Evolutionary conservation across 2,329 filamentous ascomycete genomes (phyloP).

Genomic region (Arthrobotrys sinensis): DNA sequence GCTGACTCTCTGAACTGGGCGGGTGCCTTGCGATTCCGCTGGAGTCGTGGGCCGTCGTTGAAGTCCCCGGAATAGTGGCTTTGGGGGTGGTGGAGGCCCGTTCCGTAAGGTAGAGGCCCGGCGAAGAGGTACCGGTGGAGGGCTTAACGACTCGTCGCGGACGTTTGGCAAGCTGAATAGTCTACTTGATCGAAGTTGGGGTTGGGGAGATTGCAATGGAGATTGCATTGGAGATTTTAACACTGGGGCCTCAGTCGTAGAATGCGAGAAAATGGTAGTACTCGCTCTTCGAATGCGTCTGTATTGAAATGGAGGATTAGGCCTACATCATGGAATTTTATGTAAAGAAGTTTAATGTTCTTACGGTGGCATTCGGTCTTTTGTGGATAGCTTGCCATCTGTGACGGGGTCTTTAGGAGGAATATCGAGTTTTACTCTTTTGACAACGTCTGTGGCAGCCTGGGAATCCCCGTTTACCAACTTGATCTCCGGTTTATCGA

Average conservation of each 20-base stretch:
- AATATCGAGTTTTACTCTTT: constrained; percentile 52
- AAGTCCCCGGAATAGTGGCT: constrained; percentile 49
- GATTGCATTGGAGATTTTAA: constrained; percentile 21
- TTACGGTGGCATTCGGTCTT: constrained; percentile 54
- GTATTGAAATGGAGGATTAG: not conserved
- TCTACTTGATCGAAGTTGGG: not conserved
- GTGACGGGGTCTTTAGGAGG: constrained; percentile 4
- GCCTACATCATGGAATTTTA: not conserved
- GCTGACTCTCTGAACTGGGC: constrained; percentile 29
- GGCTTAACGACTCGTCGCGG: constrained; percentile 28
- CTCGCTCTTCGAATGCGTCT: constrained; percentile 53
- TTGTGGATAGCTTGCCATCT: constrained; percentile 10
- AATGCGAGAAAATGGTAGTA: constrained; percentile 55
- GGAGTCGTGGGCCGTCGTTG: constrained; percentile 51
- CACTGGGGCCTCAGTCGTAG: constrained; percentile 37
- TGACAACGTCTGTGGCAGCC: not conserved
- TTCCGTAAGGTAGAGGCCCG: constrained; percentile 18
- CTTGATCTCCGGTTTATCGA: constrained; percentile 24
- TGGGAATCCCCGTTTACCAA: not conserved
- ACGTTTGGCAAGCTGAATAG: constrained; percentile 39
- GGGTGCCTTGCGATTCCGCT: constrained; percentile 34
- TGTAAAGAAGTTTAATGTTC: not conserved
- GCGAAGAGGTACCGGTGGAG: constrained; percentile 28
- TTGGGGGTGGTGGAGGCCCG: constrained; percentile 46
- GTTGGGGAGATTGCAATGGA: constrained; percentile 11